phyloP scores from a whole-genome alignment of 2,329 filamentous ascomycete genomes.

The Hypoxylon sp. region DNA sequence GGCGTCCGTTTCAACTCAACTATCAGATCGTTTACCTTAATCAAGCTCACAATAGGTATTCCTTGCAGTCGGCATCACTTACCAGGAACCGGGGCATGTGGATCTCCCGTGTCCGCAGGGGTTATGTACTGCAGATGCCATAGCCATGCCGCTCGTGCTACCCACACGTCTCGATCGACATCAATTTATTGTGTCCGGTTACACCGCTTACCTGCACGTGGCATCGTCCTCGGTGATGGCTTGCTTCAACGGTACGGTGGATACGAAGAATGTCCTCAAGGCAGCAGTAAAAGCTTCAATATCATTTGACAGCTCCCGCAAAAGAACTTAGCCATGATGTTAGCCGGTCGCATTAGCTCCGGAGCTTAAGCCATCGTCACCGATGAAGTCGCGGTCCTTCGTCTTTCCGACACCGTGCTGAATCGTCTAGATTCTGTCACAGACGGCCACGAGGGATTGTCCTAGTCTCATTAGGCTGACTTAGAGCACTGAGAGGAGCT shows the following conservation, averaged over 20 bases:
- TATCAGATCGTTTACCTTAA: slow-evolving; percentile 19
- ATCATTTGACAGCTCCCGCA: neutral
- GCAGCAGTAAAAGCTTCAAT: slow-evolving; percentile 8
- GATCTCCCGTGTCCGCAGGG: slow-evolving; percentile 24
- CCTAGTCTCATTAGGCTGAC: neutral
- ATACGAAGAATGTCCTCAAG: slow-evolving; percentile 15
- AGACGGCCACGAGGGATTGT: neutral
- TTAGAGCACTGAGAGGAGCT: neutral
- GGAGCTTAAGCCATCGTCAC: slow-evolving; percentile 5
- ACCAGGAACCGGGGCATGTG: slow-evolving; percentile 24
- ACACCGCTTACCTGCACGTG: slow-evolving; percentile 38
- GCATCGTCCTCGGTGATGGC: slow-evolving; percentile 24
- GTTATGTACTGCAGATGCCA: slow-evolving; percentile 28
- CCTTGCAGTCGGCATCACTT: slow-evolving; percentile 10
- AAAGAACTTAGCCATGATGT: neutral
- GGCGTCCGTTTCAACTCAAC: slow-evolving; percentile 17
- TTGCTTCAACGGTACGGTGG: slow-evolving; percentile 14
- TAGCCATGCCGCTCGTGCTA: slow-evolving; percentile 17
- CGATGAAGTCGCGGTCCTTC: slow-evolving; percentile 2
- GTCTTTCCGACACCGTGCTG: slow-evolving; percentile 15
- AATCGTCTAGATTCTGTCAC: neutral
- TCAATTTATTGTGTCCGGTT: slow-evolving; percentile 30
- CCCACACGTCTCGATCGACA: slow-evolving; percentile 13
- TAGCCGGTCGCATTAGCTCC: neutral
- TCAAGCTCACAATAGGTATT: slow-evolving; percentile 3